Evolutionary conservation across 176 grass and related monocot species (phyloP).

Genomic region (Thinopyrum elongatum): DNA sequence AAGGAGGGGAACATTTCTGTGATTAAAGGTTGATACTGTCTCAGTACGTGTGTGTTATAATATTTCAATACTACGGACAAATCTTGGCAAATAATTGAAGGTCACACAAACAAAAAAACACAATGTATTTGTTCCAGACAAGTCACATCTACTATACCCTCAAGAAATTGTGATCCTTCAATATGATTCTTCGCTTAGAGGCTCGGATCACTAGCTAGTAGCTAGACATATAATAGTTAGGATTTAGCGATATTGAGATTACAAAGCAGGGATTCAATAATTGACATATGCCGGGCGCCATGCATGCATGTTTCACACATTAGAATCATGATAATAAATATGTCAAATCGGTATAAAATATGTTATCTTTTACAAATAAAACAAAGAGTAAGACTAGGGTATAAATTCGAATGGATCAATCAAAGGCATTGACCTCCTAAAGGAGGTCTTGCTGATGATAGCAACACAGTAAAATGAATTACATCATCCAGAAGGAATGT

Average conservation of each 20-base stretch:
- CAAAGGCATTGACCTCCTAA: slow-evolving; percentile 40
- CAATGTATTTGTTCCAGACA: neutral
- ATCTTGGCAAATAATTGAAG: neutral
- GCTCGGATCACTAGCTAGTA: neutral
- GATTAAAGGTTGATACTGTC: neutral
- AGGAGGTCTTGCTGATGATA: slow-evolving; percentile 25
- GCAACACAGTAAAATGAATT: slow-evolving; percentile 20
- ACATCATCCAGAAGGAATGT: slow-evolving; percentile 29
- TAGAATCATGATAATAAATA: slow-evolving; percentile 16
- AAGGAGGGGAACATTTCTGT: neutral
- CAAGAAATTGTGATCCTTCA: slow-evolving; percentile 5
- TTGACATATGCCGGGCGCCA: neutral
- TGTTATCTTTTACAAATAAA: neutral
- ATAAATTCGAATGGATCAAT: slow-evolving; percentile 34
- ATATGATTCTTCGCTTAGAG: neutral
- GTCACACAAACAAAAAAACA: neutral
- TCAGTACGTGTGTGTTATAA: neutral
- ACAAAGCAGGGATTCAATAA: neutral
- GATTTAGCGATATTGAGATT: neutral
- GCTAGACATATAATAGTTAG: neutral
- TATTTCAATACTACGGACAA: neutral
- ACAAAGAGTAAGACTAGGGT: neutral
- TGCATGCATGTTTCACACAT: slow-evolving; percentile 23
- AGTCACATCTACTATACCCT: neutral
- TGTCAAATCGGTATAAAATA: slow-evolving; percentile 6